Evolutionary conservation across 164 flowering plant genomes (phyloP).

Genomic region (Saururus chinensis): DNA sequence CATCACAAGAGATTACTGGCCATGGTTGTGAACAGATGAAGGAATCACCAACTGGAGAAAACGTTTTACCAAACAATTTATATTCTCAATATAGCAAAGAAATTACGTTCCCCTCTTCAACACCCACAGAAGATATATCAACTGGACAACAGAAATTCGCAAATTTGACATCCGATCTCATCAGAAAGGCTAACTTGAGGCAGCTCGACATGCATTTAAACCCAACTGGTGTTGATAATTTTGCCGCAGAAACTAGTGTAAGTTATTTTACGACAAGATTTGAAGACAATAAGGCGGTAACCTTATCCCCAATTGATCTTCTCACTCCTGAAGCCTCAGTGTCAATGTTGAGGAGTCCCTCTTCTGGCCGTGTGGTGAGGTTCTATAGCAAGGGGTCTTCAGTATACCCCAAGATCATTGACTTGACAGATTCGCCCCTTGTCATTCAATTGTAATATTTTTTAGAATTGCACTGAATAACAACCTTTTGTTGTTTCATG

Average conservation of each 20-base stretch:
- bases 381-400: constrained; percentile 28
- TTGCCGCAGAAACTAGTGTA: neutral
- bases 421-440: constrained; percentile 54
- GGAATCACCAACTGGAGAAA: neutral
- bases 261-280: neutral
- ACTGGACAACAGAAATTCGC: too few relatives aligned
- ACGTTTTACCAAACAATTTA: neutral
- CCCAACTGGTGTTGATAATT: constrained; percentile 6
- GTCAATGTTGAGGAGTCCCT: constrained; percentile 45
- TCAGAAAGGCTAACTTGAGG: neutral
- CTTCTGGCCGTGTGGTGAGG: constrained; percentile 27
- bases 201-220: constrained; percentile 3
- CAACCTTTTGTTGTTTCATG: neutral
- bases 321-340: constrained; percentile 27
- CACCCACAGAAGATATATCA: neutral
- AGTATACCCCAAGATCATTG: constrained; percentile 35
- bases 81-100: neutral
- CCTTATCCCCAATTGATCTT: neutral
- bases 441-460: constrained; percentile 29
- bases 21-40: neutral
- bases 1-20: constrained; percentile 1
- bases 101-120: neutral
- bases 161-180: neutral
- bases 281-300: neutral
- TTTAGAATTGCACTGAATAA: too few relatives aligned